phyloP scores from a whole-genome alignment of 2,329 filamentous ascomycete genomes.

The Cryphonectria nitschkei region DNA sequence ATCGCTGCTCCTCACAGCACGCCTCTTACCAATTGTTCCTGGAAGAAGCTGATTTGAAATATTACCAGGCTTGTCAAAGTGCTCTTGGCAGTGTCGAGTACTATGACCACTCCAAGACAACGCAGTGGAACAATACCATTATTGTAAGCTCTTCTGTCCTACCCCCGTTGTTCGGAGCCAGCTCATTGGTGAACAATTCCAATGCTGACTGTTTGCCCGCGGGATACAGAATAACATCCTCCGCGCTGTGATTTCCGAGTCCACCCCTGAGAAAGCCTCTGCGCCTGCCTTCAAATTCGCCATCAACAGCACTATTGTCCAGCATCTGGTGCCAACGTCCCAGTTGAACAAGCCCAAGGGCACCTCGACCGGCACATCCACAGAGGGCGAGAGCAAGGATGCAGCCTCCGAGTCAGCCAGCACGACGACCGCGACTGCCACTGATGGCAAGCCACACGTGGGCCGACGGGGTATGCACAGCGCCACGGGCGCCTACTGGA shows the following conservation, averaged over 20 bases:
- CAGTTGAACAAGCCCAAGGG: conserved; percentile 64
- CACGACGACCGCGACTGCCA: conserved; percentile 51
- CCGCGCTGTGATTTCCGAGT: conserved; percentile 76
- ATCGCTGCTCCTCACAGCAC: conserved; percentile 5
- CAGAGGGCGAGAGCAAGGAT: conserved; percentile 56
- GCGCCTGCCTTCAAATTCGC: conserved; percentile 85
- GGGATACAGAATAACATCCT: conserved; percentile 70
- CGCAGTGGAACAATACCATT: conserved; percentile 88
- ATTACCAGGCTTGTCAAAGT: conserved; percentile 74
- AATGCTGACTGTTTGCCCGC: conserved; percentile 21
- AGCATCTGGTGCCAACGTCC: conserved; percentile 77
- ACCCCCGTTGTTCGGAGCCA: background rate
- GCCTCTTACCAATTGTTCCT: too few species aligned
- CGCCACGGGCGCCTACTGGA: conserved; percentile 85
- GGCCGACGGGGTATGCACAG: conserved; percentile 90
- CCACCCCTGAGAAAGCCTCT: conserved; percentile 59
- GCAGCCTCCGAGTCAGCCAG: conserved; percentile 43
- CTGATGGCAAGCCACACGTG: conserved; percentile 70
- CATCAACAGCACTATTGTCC: conserved; percentile 97
- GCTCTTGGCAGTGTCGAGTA: conserved; percentile 74
- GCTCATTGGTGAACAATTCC: conserved; percentile 8
- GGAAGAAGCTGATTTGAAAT: conserved; percentile 26
- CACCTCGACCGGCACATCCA: conserved; percentile 55
- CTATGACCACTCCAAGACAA: conserved; percentile 87
- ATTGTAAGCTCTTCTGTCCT: conserved; percentile 65